Evolutionary conservation across 2,329 filamentous ascomycete genomes (phyloP), one percentile per base, ranked within the genome.

Genomic region (Curvularia hawaiiensis): DNA sequence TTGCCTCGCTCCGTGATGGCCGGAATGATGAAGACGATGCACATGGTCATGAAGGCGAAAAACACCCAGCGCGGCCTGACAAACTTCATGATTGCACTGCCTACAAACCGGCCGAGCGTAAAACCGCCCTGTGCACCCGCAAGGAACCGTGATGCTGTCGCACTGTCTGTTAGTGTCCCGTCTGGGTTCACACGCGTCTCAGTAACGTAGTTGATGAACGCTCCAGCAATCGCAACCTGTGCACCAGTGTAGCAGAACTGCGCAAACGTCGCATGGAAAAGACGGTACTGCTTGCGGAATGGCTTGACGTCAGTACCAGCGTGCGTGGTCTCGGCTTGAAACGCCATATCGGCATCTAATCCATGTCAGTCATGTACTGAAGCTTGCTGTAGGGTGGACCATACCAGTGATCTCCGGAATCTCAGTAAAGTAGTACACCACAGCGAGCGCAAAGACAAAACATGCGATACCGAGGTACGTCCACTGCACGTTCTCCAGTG

Each of bases 171-270:
- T 0, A 69, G 70, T 24, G 50, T 45, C 4, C 54, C 60, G 9
- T 48, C 44, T 28, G 53, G 20, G 3, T 45, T 54, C 18, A 67
- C 18, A 5, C 74, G 60, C 1, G 71, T 74, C 44, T 90, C 90
- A 46, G 78, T 74, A 18, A 82, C 78, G 66, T 75, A 84, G 76
- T 76, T 75, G 60, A 76, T 77, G 63, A 77, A 77, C 48, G 77
- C 73, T 35, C 77, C 76, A 3, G 81, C 81, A 28, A 84, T 79
- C 1, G 79, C 83, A 5, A 84, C 73, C 68, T 96, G 92, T 0
- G 89, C 86, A 47, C 90, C 90, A 0, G 90, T 89, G 73, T 94
- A 95, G 72, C 87, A 90, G 76, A 93, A 93, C 64, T 94, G 90
- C 0, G 89, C 88, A 64, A 88, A 84, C 0, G 89, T 85, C 12